A percentile compares a stretch with the other conserved stretches of the same genome.
phyloP scores from a whole-genome alignment of 148 eudicot genomes.

The Diospyros kaki region DNA sequence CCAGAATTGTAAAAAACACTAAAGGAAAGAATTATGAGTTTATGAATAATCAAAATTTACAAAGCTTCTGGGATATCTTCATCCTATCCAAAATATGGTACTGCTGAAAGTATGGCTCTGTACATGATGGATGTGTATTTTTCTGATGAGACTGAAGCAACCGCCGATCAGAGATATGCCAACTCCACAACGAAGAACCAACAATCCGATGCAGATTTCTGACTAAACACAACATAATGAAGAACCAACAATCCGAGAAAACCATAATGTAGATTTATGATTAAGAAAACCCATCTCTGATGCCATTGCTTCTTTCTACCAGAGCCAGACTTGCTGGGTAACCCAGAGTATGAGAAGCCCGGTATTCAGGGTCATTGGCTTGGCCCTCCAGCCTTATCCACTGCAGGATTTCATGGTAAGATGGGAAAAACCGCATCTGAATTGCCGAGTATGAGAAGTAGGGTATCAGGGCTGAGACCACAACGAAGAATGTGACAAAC shows the following conservation, averaged over 20 bases:
- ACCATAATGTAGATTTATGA: not conserved
- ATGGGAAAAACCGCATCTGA: constrained; percentile 76
- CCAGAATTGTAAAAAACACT: not conserved
- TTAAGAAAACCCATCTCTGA: constrained; percentile 14
- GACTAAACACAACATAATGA: not conserved
- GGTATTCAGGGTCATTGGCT: constrained; percentile 63
- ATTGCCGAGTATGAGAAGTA: constrained; percentile 54
- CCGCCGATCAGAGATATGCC: no score
- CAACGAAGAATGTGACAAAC: constrained; percentile 52
- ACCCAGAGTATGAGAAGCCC: constrained; percentile 55
- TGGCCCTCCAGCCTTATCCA: constrained; percentile 74
- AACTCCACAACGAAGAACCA: no score
- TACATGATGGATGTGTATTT: not conserved
- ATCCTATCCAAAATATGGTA: not conserved
- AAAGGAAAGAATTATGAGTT: constrained; percentile 10
- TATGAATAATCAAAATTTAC: constrained; percentile 8
- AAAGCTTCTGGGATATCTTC: not conserved
- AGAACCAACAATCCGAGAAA: not conserved
- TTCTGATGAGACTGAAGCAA: no score
- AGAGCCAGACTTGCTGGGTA: constrained; percentile 61
- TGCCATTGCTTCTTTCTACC: constrained; percentile 20
- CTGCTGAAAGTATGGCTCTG: not conserved
- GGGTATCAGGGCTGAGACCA: constrained; percentile 60
- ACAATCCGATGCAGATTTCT: no score
- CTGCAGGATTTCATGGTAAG: constrained; percentile 85